phyloP scores from a whole-genome alignment of 371 early-diverging fungal species.

The Mortierella sp. region DNA sequence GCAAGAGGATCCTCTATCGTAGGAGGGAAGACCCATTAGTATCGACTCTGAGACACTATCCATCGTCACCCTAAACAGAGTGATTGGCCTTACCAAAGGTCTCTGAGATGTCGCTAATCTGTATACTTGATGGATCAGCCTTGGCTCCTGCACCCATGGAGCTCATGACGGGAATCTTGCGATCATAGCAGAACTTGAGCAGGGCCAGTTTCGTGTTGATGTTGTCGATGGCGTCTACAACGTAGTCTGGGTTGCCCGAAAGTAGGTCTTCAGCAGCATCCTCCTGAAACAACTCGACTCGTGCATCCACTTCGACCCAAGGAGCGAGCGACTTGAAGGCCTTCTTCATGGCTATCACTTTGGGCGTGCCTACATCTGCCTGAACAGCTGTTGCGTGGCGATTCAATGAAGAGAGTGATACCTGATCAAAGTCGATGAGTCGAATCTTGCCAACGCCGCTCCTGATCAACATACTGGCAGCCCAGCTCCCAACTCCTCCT shows the following conservation, averaged over 20 bases:
- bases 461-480: constrained; percentile 90
- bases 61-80: no score
- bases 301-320: constrained; percentile 80
- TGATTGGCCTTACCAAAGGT: constrained; percentile 80
- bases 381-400: constrained; percentile 92
- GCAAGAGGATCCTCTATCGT: constrained; percentile 94
- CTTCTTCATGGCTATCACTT: constrained; percentile 79
- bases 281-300: constrained; percentile 78
- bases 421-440: constrained; percentile 96
- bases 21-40: no score
- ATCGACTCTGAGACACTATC: no score
- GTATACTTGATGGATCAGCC: constrained; percentile 92
- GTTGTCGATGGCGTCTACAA: constrained; percentile 95
- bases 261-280: constrained; percentile 79
- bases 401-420: constrained; percentile 90
- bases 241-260: constrained; percentile 77
- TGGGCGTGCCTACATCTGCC: constrained; percentile 90
- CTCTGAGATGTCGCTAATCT: constrained; percentile 93
- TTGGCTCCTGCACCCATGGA: constrained; percentile 97
- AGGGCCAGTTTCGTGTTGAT: constrained; percentile 92
- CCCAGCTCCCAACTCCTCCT: constrained; percentile 93
- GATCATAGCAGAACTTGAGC: constrained; percentile 84
- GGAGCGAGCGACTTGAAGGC: constrained; percentile 83
- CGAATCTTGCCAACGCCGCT: constrained; percentile 90
- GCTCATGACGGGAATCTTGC: constrained; percentile 79